Evolutionary conservation across 2,329 filamentous ascomycete genomes (phyloP), one percentile per base, ranked within the genome.

Genomic region (Colletotrichum nymphaeae): DNA sequence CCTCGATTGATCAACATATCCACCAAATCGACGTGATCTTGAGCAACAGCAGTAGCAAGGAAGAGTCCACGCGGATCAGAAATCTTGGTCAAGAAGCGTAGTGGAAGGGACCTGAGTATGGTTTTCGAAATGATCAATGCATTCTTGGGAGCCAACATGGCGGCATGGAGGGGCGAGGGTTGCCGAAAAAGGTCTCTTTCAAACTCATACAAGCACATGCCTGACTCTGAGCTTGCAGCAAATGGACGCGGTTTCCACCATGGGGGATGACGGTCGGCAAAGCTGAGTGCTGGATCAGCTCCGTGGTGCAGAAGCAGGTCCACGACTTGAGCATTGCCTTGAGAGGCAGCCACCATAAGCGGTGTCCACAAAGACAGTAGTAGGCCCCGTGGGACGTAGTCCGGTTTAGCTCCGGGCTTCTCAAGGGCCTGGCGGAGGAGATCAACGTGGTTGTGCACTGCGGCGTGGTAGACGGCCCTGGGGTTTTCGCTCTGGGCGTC

Each of bases 1-100:
- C 57, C 49, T 26, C 56, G 63, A 16, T 37, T 11, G 8, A 72
- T 28, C 1, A 72, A 5, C 9, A 53, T 22, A 5, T 63, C 69
- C 5, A 63, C 37, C 37, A 72, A 9, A 2, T 35, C 24, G 49
- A 72, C 49, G 22, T 52, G 49, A n/a, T 68, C 57, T 16, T 8
- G 19, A 5, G 69, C 64, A 46, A 68, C 69, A 19, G 49, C 69
- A 22, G 42, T 30, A 30, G 49, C 69, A 30, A 72, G 52, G 9
- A 72, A n/a, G 28, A 19, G 26, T 26, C 22, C 3, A 19, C 6
- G 3, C n/a, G 14, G 16, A 3, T 63, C 5, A 5, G 26, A 22
- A 2, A 71, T 32, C 1, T 3, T 24, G 8, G 32, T 19, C n/a
- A 60, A 30, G 55, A 60, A 62, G 9, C 22, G 5, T 12, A 7